phyloP scores from a whole-genome alignment of 352 stramenopile genomes.

The Globisporangium yorkense region DNA sequence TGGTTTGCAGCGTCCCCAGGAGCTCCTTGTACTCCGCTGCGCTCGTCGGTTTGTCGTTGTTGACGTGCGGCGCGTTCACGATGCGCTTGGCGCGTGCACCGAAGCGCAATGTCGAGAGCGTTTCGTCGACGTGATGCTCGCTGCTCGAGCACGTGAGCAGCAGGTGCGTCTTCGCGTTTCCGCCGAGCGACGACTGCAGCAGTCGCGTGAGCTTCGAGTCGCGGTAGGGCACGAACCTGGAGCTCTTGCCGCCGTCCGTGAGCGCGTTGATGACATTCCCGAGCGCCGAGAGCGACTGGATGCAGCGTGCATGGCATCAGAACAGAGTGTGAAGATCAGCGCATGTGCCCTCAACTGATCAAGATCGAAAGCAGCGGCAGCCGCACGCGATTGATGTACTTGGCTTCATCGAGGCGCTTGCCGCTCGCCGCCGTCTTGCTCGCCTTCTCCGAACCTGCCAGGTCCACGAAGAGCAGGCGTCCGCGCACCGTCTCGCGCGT shows the following conservation, averaged over 20 bases:
- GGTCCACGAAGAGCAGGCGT: constrained; percentile 56
- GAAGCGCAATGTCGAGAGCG: constrained; percentile 88
- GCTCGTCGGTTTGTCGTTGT: constrained; percentile 36
- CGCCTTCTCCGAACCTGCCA: constrained; percentile 63
- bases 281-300: constrained; percentile 62
- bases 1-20: constrained; percentile 41
- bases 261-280: constrained; percentile 70
- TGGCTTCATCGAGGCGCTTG: constrained; percentile 57
- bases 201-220: constrained; percentile 96
- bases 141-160: constrained; percentile 54
- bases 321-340: background rate
- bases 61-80: constrained; percentile 61
- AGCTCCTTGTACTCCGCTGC: constrained; percentile 20
- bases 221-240: constrained; percentile 70
- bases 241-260: constrained; percentile 22
- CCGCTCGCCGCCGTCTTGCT: constrained; percentile 48
- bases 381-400: constrained; percentile 65
- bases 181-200: constrained; percentile 86
- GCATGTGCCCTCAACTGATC: background rate
- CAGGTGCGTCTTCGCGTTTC: constrained; percentile 86
- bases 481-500: constrained; percentile 5
- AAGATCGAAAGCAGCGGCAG: background rate
- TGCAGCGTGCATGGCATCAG: background rate
- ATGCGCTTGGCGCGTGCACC: constrained; percentile 85
- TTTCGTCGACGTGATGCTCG: constrained; percentile 45